Evolutionary conservation across 176 grass and related monocot genomes (phyloP).

Genomic region (Lolium multiflorum): DNA sequence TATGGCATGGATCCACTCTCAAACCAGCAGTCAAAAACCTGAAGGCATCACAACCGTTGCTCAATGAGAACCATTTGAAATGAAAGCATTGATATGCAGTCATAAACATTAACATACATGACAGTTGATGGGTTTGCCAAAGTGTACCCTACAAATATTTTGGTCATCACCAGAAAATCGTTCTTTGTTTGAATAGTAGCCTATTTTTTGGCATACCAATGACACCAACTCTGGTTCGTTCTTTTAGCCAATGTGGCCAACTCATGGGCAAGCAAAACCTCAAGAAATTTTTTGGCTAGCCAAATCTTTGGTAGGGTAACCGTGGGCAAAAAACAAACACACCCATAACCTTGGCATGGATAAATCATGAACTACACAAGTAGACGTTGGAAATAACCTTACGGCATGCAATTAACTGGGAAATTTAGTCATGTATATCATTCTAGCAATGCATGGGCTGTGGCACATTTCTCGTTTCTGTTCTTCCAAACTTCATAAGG

Average conservation of each 20-base stretch:
- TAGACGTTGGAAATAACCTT: no score
- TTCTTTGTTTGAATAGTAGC: background rate
- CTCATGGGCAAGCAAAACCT: background rate
- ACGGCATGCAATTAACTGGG: no score
- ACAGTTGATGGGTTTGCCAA: background rate
- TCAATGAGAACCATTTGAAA: slow-evolving; percentile 37
- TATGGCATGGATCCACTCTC: slow-evolving; percentile 99
- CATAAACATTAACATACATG: background rate
- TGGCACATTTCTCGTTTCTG: no score
- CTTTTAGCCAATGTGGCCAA: background rate
- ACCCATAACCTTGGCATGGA: no score
- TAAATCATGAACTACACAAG: no score
- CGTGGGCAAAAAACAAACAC: no score
- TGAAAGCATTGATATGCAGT: slow-evolving; percentile 19
- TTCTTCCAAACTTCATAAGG: no score
- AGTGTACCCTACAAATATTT: background rate
- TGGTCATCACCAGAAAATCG: background rate
- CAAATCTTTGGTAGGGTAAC: no score
- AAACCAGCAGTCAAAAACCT: slow-evolving; percentile 99
- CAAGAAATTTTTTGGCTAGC: no score
- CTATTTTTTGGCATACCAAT: background rate
- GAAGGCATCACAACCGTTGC: slow-evolving; percentile 36
- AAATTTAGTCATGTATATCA: no score
- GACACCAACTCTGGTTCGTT: background rate
- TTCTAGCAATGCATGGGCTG: no score